These are phyloP conservation scores for Dispira parvispora DNA, from an alignment of 192 early-diverging fungal genomes.

Conservation along the genomic window DNA sequence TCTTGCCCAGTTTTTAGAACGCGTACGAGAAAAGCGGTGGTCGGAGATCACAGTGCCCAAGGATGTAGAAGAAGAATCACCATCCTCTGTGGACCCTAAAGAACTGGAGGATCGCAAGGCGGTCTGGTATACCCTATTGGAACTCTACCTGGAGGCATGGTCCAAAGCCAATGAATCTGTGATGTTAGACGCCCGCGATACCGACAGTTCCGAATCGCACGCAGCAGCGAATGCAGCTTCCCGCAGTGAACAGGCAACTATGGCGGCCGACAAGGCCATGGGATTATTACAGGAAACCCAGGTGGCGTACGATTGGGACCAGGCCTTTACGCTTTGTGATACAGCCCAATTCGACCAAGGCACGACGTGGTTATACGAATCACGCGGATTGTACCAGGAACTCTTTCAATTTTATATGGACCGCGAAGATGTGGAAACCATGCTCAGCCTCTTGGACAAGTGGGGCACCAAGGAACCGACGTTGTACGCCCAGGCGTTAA, in stretches of 20 bases:
- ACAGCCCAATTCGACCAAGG: conserved; percentile 70
- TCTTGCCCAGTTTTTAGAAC: conserved; percentile 70
- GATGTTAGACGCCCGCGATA: background rate
- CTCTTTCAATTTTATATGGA: conserved; percentile 57
- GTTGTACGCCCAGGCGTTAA: conserved; percentile 47
- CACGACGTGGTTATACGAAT: conserved; percentile 75
- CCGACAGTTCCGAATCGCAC: background rate
- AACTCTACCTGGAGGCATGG: conserved; percentile 59
- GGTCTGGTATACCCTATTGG: conserved; percentile 83
- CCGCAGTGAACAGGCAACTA: background rate
- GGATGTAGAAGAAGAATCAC: conserved; percentile 16
- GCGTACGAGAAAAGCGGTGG: conserved; percentile 66
- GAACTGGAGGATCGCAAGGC: conserved; percentile 45
- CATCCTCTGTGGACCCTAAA: conserved; percentile 13
- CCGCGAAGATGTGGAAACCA: conserved; percentile 41
- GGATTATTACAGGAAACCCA: conserved; percentile 46
- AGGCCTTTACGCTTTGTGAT: conserved; percentile 82
- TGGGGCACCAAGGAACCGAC: conserved; percentile 52
- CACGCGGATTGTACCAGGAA: conserved; percentile 56
- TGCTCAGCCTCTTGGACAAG: conserved; percentile 40
- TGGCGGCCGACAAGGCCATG: conserved; percentile 41
- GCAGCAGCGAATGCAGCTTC: background rate
- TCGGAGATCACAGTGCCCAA: conserved; percentile 11
- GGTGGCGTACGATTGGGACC: conserved; percentile 74
- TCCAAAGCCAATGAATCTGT: background rate